Evolutionary conservation across 768 basidiomycete genomes (phyloP).

Genomic region (Phylloporus sp.): DNA sequence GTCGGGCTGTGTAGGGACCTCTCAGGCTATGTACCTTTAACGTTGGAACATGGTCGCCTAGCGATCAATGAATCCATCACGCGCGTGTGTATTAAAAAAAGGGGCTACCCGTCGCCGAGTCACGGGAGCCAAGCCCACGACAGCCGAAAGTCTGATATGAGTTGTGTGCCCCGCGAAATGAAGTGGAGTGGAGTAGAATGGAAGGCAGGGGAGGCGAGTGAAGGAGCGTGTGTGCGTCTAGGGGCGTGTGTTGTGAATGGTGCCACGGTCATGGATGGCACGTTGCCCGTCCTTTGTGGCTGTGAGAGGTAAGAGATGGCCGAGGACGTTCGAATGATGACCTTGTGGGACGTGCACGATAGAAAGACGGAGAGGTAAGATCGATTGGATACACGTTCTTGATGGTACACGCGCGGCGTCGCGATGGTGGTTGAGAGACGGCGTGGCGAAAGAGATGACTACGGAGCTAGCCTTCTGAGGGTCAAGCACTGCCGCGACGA

Average conservation of each 20-base stretch:
- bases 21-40: neutral
- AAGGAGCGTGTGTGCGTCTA: neutral
- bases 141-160: neutral
- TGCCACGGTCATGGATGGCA: neutral
- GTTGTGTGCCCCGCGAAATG: conserved; percentile 7
- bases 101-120: conserved; percentile 5
- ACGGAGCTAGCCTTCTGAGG: neutral
- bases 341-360: neutral
- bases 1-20: neutral
- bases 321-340: neutral
- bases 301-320: neutral
- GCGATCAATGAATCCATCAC: conserved; percentile 15
- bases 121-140: conserved; percentile 5
- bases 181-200: conserved; percentile 11
- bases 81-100: conserved; percentile 5
- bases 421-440: neutral
- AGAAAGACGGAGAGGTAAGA: too few species aligned
- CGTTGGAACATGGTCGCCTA: neutral
- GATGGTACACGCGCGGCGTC: too few species aligned
- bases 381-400: too few species aligned
- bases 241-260: conserved; percentile 1
- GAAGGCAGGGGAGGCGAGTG: conserved; percentile 5
- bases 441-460: too few species aligned
- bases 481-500: neutral
- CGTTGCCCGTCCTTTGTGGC: neutral